Conservation (phyloP, 345 rosid genomes). For the Lumnitzera littorea region DNA sequence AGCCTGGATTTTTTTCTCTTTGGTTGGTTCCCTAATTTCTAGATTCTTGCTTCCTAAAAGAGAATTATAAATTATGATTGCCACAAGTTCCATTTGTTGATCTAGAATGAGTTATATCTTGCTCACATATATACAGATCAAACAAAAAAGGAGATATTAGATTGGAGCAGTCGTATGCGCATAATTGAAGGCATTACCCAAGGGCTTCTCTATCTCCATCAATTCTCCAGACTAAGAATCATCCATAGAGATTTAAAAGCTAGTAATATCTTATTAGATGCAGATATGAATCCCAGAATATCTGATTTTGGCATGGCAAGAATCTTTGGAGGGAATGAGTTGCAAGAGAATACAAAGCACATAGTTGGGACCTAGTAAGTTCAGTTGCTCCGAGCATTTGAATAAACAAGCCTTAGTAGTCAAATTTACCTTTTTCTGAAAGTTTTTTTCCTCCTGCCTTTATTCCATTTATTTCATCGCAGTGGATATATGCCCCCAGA, state of each 20-base stretch:
- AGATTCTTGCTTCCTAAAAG: no score
- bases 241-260: slow-evolving; percentile 47
- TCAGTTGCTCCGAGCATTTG: not conserved
- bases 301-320: slow-evolving; percentile 49
- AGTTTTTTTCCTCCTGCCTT: no score
- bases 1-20: slow-evolving; percentile 37
- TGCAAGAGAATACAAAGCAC: slow-evolving; percentile 24
- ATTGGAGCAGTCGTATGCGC: slow-evolving; percentile 26
- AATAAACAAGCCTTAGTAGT: not conserved
- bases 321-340: slow-evolving; percentile 25
- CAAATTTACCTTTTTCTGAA: no score
- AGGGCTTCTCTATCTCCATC: slow-evolving; percentile 42
- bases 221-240: slow-evolving; percentile 34
- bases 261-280: slow-evolving; percentile 34
- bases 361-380: slow-evolving; percentile 41
- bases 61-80: not conserved
- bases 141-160: slow-evolving; percentile 4
- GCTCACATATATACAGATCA: slow-evolving; percentile 11
- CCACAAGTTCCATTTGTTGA: not conserved
- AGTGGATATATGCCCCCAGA: no score
- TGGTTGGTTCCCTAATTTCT: slow-evolving; percentile 11
- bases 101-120: not conserved
- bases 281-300: slow-evolving; percentile 36
- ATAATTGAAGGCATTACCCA: slow-evolving; percentile 34
- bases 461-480: no score